Percentiles rank a stretch among this genome's conserved stretches.
phyloP scores from a whole-genome alignment of 768 basidiomycete genomes.

The Termitomyces sp. region DNA sequence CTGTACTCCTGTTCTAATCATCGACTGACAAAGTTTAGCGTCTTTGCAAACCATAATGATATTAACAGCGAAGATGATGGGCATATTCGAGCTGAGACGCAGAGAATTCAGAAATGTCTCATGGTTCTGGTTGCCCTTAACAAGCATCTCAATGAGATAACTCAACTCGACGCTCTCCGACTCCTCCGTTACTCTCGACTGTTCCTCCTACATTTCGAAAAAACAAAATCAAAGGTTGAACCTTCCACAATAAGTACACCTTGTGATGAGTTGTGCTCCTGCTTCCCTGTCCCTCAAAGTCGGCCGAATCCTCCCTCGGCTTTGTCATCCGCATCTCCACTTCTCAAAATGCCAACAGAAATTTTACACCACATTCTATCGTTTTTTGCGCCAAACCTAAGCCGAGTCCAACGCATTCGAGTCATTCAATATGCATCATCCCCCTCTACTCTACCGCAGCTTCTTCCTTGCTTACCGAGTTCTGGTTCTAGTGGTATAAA shows the following conservation, averaged over 20 bases:
- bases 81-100: conserved; percentile 10
- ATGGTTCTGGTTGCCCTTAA: conserved; percentile 38
- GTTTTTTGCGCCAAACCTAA: conserved; percentile 52
- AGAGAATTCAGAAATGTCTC: conserved; percentile 27
- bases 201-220: conserved; percentile 40
- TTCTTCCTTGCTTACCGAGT: conserved; percentile 16
- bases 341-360: conserved; percentile 46
- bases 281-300: not conserved
- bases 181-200: conserved; percentile 48
- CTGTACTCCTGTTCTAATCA: conserved; percentile 37
- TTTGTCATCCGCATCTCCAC: conserved; percentile 21
- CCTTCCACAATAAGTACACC: not conserved
- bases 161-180: conserved; percentile 40
- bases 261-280: conserved; percentile 1
- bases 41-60: conserved; percentile 41
- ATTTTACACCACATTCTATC: conserved; percentile 54
- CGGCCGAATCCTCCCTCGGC: not conserved
- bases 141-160: conserved; percentile 27
- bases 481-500: not conserved
- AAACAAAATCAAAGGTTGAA: not conserved
- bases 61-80: conserved; percentile 14
- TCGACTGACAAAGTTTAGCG: conserved; percentile 40
- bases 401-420: conserved; percentile 46
- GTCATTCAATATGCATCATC: conserved; percentile 49
- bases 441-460: conserved; percentile 36